Percentiles rank a stretch among this genome's conserved stretches.
Evolutionary conservation across 805 yeast genomes (phyloP).

Genomic region (Barnettozyma salicaria): DNA sequence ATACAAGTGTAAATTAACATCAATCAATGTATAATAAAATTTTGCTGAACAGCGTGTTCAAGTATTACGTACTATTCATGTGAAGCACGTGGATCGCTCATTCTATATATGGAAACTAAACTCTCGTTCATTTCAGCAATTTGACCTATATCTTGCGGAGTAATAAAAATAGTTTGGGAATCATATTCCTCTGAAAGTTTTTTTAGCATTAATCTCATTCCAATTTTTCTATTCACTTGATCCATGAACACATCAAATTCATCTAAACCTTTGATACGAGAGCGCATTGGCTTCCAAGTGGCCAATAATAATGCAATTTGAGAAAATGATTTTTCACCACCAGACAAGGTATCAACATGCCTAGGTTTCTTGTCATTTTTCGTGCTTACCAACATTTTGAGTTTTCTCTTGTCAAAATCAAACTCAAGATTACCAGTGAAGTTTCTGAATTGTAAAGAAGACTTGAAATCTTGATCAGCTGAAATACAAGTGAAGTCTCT

Average conservation of each 20-base stretch:
- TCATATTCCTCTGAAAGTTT: constrained; percentile 58
- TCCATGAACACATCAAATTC: constrained; percentile 99
- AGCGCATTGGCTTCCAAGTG: constrained; percentile 90
- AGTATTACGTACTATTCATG: too few species aligned
- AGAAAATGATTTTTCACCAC: constrained; percentile 94
- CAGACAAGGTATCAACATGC: constrained; percentile 79
- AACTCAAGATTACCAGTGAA: constrained; percentile 69
- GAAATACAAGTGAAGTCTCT: constrained; percentile 37
- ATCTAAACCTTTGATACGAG: constrained; percentile 83
- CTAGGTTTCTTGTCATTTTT: constrained; percentile 52
- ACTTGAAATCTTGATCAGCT: constrained; percentile 52
- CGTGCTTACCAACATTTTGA: constrained; percentile 57
- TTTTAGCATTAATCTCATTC: constrained; percentile 65
- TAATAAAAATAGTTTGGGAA: constrained; percentile 85
- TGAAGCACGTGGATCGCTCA: constrained; percentile 35
- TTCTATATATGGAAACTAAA: constrained; percentile 58
- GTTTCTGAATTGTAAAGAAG: constrained; percentile 57
- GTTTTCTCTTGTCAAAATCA: constrained; percentile 44
- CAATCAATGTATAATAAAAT: background rate
- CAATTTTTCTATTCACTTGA: constrained; percentile 76
- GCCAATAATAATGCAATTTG: constrained; percentile 84
- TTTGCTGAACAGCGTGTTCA: too few species aligned
- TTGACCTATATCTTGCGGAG: constrained; percentile 81
- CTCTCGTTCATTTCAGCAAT: constrained; percentile 56
- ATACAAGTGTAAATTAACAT: background rate